phyloP scores from a whole-genome alignment of 2,329 filamentous ascomycete species.

The Seiridium cupressi region DNA sequence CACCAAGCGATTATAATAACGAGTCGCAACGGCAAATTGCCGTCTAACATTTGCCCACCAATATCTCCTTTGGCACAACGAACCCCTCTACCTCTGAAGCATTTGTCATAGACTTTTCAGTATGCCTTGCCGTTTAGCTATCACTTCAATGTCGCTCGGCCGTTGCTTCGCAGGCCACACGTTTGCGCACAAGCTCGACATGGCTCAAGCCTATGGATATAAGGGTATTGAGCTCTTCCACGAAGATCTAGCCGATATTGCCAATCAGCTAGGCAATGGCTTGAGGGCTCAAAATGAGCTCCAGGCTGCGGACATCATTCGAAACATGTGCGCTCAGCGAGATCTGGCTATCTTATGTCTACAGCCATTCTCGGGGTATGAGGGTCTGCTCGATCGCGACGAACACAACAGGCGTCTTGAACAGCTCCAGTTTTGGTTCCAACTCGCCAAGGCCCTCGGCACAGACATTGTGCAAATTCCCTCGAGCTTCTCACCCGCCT shows the following conservation, averaged over 20 bases:
- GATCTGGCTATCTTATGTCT: conserved; percentile 62
- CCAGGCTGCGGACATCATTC: conserved; percentile 56
- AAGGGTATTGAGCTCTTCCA: conserved; percentile 74
- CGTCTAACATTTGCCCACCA: no score
- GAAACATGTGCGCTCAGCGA: conserved; percentile 53
- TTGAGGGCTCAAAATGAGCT: conserved; percentile 46
- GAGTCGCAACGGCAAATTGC: no score
- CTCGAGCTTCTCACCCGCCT: conserved; percentile 61
- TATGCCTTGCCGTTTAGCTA: conserved; percentile 61
- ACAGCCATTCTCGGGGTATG: conserved; percentile 77
- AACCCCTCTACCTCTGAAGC: background rate
- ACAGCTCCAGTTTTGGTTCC: conserved; percentile 69
- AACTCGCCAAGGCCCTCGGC: conserved; percentile 58
- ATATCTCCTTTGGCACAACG: background rate
- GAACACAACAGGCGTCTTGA: conserved; percentile 56
- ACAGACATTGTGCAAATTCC: conserved; percentile 76
- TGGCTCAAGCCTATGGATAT: conserved; percentile 64
- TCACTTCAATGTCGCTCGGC: conserved; percentile 76
- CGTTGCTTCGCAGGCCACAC: conserved; percentile 67
- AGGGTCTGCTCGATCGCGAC: conserved; percentile 64
- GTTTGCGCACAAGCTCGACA: conserved; percentile 65
- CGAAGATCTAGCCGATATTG: conserved; percentile 68
- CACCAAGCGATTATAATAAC: no score
- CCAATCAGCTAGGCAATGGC: conserved; percentile 40
- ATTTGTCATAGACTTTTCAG: conserved; percentile 10